These are phyloP conservation scores for Tulasnella sp. DNA, from an alignment of 768 basidiomycete species.

Conservation along the genomic window DNA sequence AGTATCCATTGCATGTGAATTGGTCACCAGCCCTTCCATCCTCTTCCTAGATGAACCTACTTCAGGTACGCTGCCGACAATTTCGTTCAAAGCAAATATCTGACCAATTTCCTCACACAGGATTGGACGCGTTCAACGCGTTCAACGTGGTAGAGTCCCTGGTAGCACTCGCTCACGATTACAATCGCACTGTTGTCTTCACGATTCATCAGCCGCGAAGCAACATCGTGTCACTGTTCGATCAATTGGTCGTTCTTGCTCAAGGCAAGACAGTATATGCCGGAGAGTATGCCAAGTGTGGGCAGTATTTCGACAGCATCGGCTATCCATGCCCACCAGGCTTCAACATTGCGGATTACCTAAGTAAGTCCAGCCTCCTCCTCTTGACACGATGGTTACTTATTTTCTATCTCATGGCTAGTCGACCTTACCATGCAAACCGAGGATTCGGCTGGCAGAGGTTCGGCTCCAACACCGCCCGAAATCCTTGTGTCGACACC, in stretches of 20 bases:
- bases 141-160: slow-evolving; percentile 88
- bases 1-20: slow-evolving; percentile 94
- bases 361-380: slow-evolving; percentile 50
- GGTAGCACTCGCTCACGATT: slow-evolving; percentile 71
- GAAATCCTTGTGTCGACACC: slow-evolving; percentile 21
- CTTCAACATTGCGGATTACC: slow-evolving; percentile 93
- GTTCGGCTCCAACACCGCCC: slow-evolving; percentile 18
- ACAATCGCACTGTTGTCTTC: slow-evolving; percentile 91
- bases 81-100: neutral
- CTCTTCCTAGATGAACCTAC: slow-evolving; percentile 97
- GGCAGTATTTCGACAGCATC: slow-evolving; percentile 67
- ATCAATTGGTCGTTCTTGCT: slow-evolving; percentile 78
- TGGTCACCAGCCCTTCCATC: slow-evolving; percentile 94
- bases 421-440: slow-evolving; percentile 64
- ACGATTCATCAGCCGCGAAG: slow-evolving; percentile 98
- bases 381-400: neutral
- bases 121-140: slow-evolving; percentile 91
- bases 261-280: slow-evolving; percentile 78
- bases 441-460: slow-evolving; percentile 26
- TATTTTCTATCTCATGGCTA: slow-evolving; percentile 22
- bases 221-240: slow-evolving; percentile 93
- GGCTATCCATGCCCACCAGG: slow-evolving; percentile 82
- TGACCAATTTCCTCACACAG: slow-evolving; percentile 28
- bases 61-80: slow-evolving; percentile 46
- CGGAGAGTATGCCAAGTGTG: slow-evolving; percentile 62